phyloP scores from a whole-genome alignment of 2,329 filamentous ascomycete species.

The Venturiaceae sp. region DNA sequence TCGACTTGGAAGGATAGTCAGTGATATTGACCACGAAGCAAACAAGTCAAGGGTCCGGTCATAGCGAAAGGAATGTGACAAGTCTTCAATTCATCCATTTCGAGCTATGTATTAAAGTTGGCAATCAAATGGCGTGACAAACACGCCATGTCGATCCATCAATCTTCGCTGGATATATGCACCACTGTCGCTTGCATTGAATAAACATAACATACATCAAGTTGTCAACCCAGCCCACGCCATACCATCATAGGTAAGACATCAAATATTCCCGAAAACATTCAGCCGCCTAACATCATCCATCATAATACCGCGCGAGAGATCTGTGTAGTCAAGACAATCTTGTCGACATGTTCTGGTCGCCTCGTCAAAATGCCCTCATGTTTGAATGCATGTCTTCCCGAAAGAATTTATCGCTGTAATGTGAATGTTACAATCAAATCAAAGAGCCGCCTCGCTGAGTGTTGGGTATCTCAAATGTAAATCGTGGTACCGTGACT shows the following conservation, averaged over 20 bases:
- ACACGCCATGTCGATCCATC: neutral
- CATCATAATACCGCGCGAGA: neutral
- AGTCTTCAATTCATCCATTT: neutral
- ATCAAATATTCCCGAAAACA: neutral
- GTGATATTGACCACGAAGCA: too few species aligned
- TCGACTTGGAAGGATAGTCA: too few species aligned
- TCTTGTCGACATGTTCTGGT: neutral
- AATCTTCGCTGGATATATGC: too few species aligned
- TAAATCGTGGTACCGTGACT: too few species aligned
- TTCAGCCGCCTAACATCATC: too few species aligned
- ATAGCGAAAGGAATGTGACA: neutral
- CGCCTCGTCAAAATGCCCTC: neutral
- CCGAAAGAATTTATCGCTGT: neutral
- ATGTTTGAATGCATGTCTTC: neutral
- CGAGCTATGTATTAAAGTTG: neutral
- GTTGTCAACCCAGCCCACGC: neutral
- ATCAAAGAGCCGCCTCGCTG: too few species aligned
- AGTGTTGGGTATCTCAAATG: too few species aligned
- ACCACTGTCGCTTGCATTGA: too few species aligned
- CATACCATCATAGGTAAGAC: neutral
- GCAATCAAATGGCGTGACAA: neutral
- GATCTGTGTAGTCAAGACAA: neutral
- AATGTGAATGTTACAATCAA: too few species aligned
- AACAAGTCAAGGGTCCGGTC: neutral
- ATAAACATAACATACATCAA: neutral